Conservation (phyloP, 1,284 basidiomycete species). For the Leccinum subrobustum region DNA sequence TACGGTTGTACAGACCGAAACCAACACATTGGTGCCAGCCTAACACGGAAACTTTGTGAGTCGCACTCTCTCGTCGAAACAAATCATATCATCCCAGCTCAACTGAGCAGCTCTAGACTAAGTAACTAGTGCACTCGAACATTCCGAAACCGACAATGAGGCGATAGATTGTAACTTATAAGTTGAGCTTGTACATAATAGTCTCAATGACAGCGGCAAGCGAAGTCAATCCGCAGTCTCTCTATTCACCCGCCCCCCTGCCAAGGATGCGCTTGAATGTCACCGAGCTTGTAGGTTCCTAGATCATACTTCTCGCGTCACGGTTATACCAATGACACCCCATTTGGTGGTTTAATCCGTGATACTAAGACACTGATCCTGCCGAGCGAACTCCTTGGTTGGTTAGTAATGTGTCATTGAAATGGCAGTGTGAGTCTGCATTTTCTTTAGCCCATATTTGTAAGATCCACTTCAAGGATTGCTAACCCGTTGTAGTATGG, state of each 20-base stretch:
- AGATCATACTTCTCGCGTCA: neutral
- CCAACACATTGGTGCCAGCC: no score
- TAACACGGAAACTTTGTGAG: no score
- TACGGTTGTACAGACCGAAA: no score
- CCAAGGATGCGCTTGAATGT: neutral
- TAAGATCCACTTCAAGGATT: neutral
- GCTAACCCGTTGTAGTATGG: neutral
- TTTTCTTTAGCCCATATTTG: neutral
- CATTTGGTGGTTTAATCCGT: neutral
- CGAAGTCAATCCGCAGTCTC: neutral
- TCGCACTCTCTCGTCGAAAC: no score
- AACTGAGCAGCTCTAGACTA: no score
- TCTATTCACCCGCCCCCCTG: neutral
- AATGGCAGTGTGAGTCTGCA: neutral
- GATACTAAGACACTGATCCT: neutral
- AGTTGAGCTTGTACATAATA: neutral
- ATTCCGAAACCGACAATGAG: no score
- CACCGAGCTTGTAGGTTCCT: neutral
- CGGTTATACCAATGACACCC: neutral
- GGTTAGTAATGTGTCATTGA: neutral
- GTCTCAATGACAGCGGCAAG: conserved; percentile 2
- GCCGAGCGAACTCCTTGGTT: neutral
- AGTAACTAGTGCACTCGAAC: no score
- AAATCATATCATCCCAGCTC: no score
- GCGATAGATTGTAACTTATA: no score